phyloP scores from a whole-genome alignment of 306 rosid genomes.

The Cucumis cinereus region DNA sequence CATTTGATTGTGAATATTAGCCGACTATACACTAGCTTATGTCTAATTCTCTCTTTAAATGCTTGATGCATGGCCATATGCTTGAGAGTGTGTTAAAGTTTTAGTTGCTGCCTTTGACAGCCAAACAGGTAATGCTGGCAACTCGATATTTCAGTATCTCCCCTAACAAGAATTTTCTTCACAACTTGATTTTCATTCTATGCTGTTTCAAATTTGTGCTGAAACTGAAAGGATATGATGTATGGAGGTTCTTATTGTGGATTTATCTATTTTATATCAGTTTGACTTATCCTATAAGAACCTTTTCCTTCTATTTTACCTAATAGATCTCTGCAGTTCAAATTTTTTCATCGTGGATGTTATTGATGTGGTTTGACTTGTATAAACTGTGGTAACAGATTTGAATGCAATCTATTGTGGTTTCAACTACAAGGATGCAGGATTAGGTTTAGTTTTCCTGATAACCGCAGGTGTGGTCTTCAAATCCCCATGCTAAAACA shows the following conservation, averaged over 20 bases:
- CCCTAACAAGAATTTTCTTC: neutral
- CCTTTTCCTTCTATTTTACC: neutral
- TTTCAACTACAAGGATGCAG: neutral
- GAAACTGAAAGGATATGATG: neutral
- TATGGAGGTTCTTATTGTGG: neutral
- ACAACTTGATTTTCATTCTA: neutral
- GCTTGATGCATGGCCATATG: neutral
- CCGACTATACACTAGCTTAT: neutral
- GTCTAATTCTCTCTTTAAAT: neutral
- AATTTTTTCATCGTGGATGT: neutral
- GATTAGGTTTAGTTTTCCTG: neutral
- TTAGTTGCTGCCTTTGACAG: neutral
- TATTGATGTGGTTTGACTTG: neutral
- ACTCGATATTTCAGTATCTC: neutral
- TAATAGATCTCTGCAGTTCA: neutral
- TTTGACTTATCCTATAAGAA: neutral
- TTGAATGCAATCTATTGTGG: neutral
- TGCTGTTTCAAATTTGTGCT: neutral
- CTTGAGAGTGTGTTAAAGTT: neutral
- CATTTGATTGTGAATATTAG: conserved; percentile 5
- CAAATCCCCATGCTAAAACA: neutral
- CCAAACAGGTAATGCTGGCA: neutral
- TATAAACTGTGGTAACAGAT: neutral
- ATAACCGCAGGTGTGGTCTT: neutral
- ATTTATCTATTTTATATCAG: neutral